Conservation (phyloP, 2,329 filamentous ascomycete species). For the Chrysoporthe cubensis region DNA sequence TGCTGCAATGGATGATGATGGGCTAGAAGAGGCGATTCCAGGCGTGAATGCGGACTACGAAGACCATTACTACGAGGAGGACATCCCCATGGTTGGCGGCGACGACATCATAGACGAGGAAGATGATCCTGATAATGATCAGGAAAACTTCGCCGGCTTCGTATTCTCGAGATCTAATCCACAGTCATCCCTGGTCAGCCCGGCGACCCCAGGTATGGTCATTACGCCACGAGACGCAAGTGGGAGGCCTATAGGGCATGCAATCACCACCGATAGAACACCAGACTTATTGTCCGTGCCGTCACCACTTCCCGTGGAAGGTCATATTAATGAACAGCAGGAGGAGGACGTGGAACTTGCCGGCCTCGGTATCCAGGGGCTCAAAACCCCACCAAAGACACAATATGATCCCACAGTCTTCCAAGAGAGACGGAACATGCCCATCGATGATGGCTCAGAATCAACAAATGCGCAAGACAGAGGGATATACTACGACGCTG, state of each 20-base stretch:
- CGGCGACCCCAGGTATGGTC: constrained; percentile 50
- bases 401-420: constrained; percentile 30
- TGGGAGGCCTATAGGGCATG: constrained; percentile 61
- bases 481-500: constrained; percentile 73
- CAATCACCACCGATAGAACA: constrained; percentile 52
- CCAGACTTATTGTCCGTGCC: constrained; percentile 32
- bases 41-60: constrained; percentile 55
- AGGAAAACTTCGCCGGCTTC: constrained; percentile 65
- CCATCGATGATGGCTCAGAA: constrained; percentile 13
- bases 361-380: constrained; percentile 50
- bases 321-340: neutral
- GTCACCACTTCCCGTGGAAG: constrained; percentile 28
- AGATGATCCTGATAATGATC: constrained; percentile 57
- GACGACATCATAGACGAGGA: constrained; percentile 33
- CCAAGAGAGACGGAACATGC: constrained; percentile 26
- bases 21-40: constrained; percentile 69
- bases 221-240: constrained; percentile 59
- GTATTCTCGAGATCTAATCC: constrained; percentile 60
- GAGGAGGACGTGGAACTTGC: constrained; percentile 34
- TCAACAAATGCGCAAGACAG: constrained; percentile 46
- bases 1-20: constrained; percentile 67
- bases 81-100: constrained; percentile 27
- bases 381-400: constrained; percentile 31
- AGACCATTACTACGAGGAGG: constrained; percentile 41
- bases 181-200: constrained; percentile 54